These are phyloP conservation scores for Suillus subalutaceus DNA, from an alignment of 768 basidiomycete genomes.

Conservation along the genomic window DNA sequence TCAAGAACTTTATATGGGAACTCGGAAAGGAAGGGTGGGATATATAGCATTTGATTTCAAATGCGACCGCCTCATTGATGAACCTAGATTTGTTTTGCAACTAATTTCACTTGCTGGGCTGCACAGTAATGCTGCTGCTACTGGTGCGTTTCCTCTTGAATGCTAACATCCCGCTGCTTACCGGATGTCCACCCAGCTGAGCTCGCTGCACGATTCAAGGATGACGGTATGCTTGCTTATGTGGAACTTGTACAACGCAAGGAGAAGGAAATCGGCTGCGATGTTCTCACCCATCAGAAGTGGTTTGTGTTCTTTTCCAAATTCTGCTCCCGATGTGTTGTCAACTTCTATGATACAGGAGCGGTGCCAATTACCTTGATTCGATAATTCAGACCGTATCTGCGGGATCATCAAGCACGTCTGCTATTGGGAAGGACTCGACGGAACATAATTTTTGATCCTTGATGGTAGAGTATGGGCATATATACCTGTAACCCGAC, in stretches of 20 bases:
- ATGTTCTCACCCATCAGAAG: constrained; percentile 93
- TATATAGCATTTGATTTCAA: neutral
- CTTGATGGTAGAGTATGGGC: neutral
- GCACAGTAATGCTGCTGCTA: constrained; percentile 79
- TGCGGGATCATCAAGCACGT: constrained; percentile 88
- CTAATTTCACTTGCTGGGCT: constrained; percentile 89
- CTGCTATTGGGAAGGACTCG: constrained; percentile 81
- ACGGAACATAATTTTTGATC: constrained; percentile 82
- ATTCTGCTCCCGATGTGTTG: neutral
- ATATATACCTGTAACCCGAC: neutral
- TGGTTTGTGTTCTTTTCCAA: constrained; percentile 52
- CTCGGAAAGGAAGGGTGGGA: constrained; percentile 83
- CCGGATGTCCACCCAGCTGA: constrained; percentile 53
- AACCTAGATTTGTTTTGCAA: constrained; percentile 80
- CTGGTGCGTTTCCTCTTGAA: constrained; percentile 48
- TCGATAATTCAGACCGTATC: constrained; percentile 81
- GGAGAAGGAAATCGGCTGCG: constrained; percentile 86
- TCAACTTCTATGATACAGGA: constrained; percentile 47
- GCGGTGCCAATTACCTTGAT: constrained; percentile 91
- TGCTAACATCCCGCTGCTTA: neutral
- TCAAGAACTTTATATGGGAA: constrained; percentile 90
- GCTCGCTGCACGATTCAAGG: constrained; percentile 77
- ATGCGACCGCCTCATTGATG: constrained; percentile 12
- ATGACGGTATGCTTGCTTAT: constrained; percentile 92
- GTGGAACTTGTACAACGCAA: constrained; percentile 86